Conservation (phyloP, 345 rosid species). For the Punica granatum region DNA sequence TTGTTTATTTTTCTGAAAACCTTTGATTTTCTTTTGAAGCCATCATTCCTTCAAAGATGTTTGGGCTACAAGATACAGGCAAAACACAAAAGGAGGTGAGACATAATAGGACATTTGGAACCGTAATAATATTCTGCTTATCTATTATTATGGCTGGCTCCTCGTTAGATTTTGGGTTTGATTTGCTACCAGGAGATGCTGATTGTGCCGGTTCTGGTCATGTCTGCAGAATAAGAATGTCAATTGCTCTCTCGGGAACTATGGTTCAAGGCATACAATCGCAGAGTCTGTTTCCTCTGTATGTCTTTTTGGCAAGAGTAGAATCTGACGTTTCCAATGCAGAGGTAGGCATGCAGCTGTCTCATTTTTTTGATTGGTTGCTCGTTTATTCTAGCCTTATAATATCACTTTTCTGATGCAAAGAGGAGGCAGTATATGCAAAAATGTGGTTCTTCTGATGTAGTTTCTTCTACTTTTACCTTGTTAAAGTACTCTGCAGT, state of each 20-base stretch:
- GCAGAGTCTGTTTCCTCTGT: slow-evolving; percentile 59
- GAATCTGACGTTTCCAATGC: slow-evolving; percentile 41
- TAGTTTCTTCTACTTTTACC: slow-evolving; percentile 20
- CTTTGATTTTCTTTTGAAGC: slow-evolving; percentile 35
- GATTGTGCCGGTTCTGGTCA: slow-evolving; percentile 1
- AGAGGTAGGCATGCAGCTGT: slow-evolving; percentile 44
- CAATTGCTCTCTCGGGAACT: slow-evolving; percentile 45
- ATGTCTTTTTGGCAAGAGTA: slow-evolving; percentile 71
- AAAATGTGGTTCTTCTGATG: slow-evolving; percentile 4
- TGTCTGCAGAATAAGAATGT: slow-evolving; percentile 66
- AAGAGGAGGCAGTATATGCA: background rate
- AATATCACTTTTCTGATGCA: slow-evolving; percentile 4
- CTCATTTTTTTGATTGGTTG: background rate
- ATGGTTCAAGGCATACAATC: slow-evolving; percentile 45
- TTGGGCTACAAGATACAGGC: slow-evolving; percentile 80
- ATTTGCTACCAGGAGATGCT: background rate
- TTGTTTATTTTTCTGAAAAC: background rate
- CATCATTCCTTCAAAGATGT: slow-evolving; percentile 81
- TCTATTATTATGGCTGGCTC: background rate
- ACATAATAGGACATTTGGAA: background rate
- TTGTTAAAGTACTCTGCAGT: slow-evolving; percentile 78
- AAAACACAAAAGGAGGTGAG: slow-evolving; percentile 70
- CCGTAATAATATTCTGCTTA: background rate
- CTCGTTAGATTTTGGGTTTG: background rate
- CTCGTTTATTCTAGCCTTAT: background rate